Conservation (phyloP, 495 filamentous ascomycete genomes). For the Trichoderma gamsii region DNA sequence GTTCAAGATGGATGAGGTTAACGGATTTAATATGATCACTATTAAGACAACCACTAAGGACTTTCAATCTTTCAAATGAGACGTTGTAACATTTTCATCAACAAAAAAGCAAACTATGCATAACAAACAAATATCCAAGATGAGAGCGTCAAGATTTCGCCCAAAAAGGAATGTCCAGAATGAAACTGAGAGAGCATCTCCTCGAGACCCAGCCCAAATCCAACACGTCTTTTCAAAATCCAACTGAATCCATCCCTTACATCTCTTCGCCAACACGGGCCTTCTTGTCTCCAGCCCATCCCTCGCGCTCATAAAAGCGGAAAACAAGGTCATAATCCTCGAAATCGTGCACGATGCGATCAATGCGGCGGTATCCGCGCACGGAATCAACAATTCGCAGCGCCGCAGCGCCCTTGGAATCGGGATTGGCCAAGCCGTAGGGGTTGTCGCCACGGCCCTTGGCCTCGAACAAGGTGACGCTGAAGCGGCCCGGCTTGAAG, state of each 20-base stretch:
- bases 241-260: constrained; percentile 16
- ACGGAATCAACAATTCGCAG: constrained; percentile 73
- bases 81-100: background rate
- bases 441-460: constrained; percentile 47
- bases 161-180: constrained; percentile 8
- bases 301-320: constrained; percentile 88
- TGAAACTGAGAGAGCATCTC: background rate
- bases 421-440: constrained; percentile 33
- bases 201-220: background rate
- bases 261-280: constrained; percentile 59
- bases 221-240: background rate
- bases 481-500: constrained; percentile 95
- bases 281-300: constrained; percentile 71
- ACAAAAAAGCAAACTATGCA: background rate
- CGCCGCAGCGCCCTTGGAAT: constrained; percentile 34
- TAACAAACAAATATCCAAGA: background rate
- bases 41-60: too few relatives aligned
- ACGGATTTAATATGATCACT: too few relatives aligned
- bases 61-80: background rate
- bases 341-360: constrained; percentile 94
- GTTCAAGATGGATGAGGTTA: background rate
- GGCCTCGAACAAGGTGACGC: constrained; percentile 92
- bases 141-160: background rate
- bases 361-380: constrained; percentile 80
- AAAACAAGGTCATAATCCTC: constrained; percentile 98